Percentiles rank a stretch among this genome's conserved stretches.
phyloP scores from a whole-genome alignment of 2,329 filamentous ascomycete species.

The Gyromitra esculenta region DNA sequence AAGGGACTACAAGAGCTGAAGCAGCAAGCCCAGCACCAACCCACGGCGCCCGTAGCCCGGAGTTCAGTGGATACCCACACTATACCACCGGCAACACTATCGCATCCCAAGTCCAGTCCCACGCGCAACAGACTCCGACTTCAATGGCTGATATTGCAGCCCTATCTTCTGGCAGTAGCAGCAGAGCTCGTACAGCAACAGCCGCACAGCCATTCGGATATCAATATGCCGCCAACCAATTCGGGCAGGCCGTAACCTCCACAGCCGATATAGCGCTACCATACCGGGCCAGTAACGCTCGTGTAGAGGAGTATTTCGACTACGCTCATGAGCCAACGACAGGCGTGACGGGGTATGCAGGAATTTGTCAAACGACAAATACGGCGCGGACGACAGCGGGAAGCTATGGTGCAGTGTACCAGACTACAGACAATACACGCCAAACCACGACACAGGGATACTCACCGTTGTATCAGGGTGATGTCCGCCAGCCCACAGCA shows the following conservation, averaged over 20 bases:
- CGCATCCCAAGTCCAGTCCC: constrained; percentile 10
- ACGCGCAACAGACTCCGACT: constrained; percentile 24
- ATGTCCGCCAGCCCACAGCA: not conserved
- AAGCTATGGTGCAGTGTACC: constrained; percentile 27
- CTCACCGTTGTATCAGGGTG: constrained; percentile 13
- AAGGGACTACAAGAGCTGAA: not conserved
- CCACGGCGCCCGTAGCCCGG: not conserved
- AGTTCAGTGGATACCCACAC: constrained; percentile 9
- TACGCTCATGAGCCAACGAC: constrained; percentile 9
- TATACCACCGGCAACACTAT: constrained; percentile 13
- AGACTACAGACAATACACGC: constrained; percentile 3
- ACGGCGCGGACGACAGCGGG: not conserved
- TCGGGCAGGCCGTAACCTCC: not conserved
- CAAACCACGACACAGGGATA: constrained; percentile 9
- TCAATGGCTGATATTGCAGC: constrained; percentile 19
- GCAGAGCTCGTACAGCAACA: not conserved
- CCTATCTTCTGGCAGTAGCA: not conserved
- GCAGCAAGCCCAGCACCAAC: constrained; percentile 18
- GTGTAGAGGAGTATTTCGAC: constrained; percentile 25
- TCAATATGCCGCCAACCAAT: not conserved
- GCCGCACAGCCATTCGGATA: constrained; percentile 6
- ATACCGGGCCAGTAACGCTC: constrained; percentile 11
- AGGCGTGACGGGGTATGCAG: not conserved
- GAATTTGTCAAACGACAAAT: not conserved
- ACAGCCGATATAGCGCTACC: not conserved